phyloP scores from a whole-genome alignment of 208 protist genomes.

The Wallacemonas sp. region DNA sequence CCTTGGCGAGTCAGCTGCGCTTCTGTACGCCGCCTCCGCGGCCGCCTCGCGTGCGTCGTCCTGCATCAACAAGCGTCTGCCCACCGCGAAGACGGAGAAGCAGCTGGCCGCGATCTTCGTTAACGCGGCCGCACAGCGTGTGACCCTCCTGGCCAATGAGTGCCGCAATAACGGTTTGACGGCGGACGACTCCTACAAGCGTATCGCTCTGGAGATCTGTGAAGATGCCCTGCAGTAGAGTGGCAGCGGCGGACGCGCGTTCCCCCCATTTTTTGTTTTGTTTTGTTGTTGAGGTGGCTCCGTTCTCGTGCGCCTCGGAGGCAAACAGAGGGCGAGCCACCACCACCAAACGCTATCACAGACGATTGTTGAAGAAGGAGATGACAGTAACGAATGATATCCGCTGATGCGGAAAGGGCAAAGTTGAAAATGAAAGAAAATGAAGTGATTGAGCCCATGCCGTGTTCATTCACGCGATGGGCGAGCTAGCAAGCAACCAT shows the following conservation, averaged over 20 bases:
- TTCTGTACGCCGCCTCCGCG: slow-evolving; percentile 84
- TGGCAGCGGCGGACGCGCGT: slow-evolving; percentile 4
- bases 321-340: too few relatives aligned
- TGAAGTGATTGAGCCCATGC: neutral
- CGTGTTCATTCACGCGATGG: neutral
- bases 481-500: too few relatives aligned
- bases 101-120: slow-evolving; percentile 75
- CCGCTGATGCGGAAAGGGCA: neutral
- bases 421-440: neutral
- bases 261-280: slow-evolving; percentile 4
- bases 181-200: slow-evolving; percentile 83
- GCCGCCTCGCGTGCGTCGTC: slow-evolving; percentile 76
- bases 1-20: slow-evolving; percentile 72
- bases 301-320: neutral
- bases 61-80: slow-evolving; percentile 66
- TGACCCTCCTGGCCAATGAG: slow-evolving; percentile 52
- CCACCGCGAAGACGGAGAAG: slow-evolving; percentile 70
- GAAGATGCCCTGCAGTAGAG: slow-evolving; percentile 61
- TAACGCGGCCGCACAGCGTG: slow-evolving; percentile 47
- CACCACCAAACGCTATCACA: too few relatives aligned
- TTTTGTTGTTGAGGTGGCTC: slow-evolving; percentile 16
- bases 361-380: too few relatives aligned
- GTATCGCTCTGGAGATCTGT: slow-evolving; percentile 79
- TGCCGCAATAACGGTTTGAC: slow-evolving; percentile 79
- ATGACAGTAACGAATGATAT: neutral